Conservation (phyloP, 306 rosid genomes). For the Castanea crenata region DNA sequence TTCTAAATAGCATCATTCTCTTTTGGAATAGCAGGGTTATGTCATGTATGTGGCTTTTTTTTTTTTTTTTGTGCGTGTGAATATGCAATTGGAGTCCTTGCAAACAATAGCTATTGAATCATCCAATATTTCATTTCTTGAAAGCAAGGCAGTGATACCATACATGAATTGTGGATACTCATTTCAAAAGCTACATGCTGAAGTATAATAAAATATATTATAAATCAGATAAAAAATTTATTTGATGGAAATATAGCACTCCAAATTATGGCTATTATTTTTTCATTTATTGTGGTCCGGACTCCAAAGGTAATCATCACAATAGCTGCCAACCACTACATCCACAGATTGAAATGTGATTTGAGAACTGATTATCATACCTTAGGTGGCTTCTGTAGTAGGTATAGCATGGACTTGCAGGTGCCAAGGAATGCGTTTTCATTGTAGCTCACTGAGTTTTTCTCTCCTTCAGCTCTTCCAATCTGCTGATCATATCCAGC, state of each 20-base stretch:
- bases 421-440: slow-evolving; percentile 90
- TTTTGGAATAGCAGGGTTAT: background rate
- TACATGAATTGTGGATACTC: background rate
- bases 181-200: background rate
- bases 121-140: background rate
- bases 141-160: background rate
- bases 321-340: background rate
- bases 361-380: slow-evolving; percentile 35
- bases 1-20: background rate
- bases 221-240: background rate
- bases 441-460: slow-evolving; percentile 83
- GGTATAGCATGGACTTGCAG: slow-evolving; percentile 78
- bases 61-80: no score
- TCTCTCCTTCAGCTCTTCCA: slow-evolving; percentile 95
- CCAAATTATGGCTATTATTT: background rate
- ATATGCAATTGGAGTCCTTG: background rate
- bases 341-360: background rate
- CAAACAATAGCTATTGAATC: background rate
- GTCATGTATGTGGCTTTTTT: background rate
- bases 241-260: background rate
- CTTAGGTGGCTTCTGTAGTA: slow-evolving; percentile 70
- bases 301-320: background rate
- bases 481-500: slow-evolving; percentile 93
- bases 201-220: background rate
- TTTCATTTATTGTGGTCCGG: background rate